Evolutionary conservation across 2,329 filamentous ascomycete species (phyloP), one percentile per base, ranked within the genome.

Genomic region (Diaporthe vaccinii): DNA sequence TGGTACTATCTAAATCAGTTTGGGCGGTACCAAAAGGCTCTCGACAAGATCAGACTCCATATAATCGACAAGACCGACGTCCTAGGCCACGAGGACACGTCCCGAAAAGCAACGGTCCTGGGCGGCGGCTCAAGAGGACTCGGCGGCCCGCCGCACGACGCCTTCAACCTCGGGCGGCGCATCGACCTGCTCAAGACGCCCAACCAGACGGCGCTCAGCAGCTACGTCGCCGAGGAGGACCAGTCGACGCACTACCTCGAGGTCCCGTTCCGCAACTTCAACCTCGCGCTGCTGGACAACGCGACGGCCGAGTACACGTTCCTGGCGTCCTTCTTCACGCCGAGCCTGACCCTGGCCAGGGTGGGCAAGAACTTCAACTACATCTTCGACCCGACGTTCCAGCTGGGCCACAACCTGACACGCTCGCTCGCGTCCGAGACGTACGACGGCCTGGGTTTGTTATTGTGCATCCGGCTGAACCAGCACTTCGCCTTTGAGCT

Each of bases 1-100:
- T 99, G 97, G 97, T 99, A 99, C 82, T 98, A 98, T 82, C 86
- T 93, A 72, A 97, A 94, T 78, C 95, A 98, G 82, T 99, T 99
- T 82, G 92, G 91, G 4, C 92, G 96, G 46, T 99, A 99, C 83
- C 92, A 94, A 78, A 92, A 93, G 79, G 93, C 97, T 0, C 87
- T 99, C 8, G 93, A 93, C 73, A 97, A 95, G 83, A 89, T 99
- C 76, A 96, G 94, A 80, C 84, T 98, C 3, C 95, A 98, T 81
- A 84, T 89, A 6, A 88, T 98, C 75, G 96, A 98, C 81, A 95
- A 93, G 81, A 92, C 93, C 78, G 95, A 98, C 81, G 90, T 95
- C 0, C 87, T 99, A 5, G 95, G 94, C 20, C 91, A 94, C 76
- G 96, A 98, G 75, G 91, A 95, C 72, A 88, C 88, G 17, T 89